Percentiles rank a stretch among this genome's conserved stretches.
Conservation (phyloP, 2,329 filamentous ascomycete genomes). For the Penicillium olsonii region DNA sequence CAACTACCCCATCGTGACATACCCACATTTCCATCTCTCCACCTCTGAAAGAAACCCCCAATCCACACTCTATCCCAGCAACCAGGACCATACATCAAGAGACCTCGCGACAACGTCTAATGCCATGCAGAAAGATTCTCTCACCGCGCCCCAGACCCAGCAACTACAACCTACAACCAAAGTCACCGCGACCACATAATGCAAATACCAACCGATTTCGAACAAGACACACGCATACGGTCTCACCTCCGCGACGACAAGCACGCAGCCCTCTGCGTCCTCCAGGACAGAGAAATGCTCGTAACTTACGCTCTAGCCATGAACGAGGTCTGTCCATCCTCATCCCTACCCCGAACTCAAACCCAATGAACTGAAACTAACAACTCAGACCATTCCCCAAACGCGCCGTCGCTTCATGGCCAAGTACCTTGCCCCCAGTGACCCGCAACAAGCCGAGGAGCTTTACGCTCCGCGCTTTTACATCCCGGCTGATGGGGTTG, state of each 20-base stretch:
- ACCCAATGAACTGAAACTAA: conserved; percentile 2
- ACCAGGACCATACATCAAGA: no score
- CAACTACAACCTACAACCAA: neutral
- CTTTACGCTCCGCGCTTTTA: conserved; percentile 32
- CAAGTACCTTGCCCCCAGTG: conserved; percentile 35
- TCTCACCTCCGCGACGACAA: conserved; percentile 35
- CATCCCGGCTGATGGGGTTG: conserved; percentile 18
- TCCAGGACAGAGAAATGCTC: conserved; percentile 42
- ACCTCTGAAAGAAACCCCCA: no score
- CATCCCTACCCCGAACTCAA: neutral
- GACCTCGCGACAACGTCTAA: no score
- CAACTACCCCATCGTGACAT: no score
- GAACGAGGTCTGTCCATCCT: conserved; percentile 34
- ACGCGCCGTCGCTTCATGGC: conserved; percentile 39
- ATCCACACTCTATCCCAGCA: no score
- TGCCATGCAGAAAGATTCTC: neutral
- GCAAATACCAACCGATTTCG: neutral
- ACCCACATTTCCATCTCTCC: no score
- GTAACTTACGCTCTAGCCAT: conserved; percentile 43
- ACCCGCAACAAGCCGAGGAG: conserved; percentile 27
- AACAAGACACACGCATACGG: conserved; percentile 10
- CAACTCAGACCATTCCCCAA: conserved; percentile 41
- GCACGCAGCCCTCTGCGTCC: conserved; percentile 40
- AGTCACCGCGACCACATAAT: neutral
- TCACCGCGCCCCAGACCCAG: neutral